These are phyloP conservation scores for Lachnellula subtilissima DNA, from an alignment of 2,329 filamentous ascomycete species.

Conservation along the genomic window DNA sequence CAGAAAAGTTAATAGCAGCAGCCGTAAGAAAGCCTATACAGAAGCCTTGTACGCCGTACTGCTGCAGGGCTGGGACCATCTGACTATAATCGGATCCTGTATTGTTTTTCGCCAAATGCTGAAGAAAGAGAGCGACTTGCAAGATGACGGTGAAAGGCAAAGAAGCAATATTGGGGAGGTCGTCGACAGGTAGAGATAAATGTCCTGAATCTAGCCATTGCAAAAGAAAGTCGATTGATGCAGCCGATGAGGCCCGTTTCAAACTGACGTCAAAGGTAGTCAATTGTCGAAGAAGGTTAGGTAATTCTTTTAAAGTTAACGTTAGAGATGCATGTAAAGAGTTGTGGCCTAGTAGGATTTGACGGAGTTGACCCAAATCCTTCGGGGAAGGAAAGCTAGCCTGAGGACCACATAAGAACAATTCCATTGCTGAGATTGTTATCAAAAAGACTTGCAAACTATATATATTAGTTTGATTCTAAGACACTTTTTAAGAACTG, in stretches of 20 bases:
- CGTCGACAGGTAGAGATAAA: neutral
- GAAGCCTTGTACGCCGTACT: conserved; percentile 15
- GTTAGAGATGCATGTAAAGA: neutral
- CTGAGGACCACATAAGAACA: neutral
- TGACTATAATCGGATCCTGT: neutral
- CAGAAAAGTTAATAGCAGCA: conserved; percentile 10
- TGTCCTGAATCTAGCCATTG: neutral
- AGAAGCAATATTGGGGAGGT: neutral
- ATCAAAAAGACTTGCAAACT: neutral
- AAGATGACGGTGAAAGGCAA: neutral
- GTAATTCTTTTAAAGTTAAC: neutral
- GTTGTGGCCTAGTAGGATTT: neutral
- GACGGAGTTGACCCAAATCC: neutral
- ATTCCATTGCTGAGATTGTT: neutral
- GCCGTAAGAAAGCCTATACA: conserved; percentile 19
- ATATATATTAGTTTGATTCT: neutral
- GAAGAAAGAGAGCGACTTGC: neutral
- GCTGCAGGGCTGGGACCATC: neutral
- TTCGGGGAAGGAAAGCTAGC: neutral
- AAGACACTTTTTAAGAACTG: neutral
- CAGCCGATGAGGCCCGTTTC: neutral
- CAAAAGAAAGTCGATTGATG: neutral
- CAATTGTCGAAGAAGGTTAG: neutral
- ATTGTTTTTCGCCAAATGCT: neutral
- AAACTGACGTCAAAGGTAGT: neutral